These are phyloP conservation scores for Litsea cubeba DNA, from an alignment of 164 flowering plant species.

Conservation along the genomic window DNA sequence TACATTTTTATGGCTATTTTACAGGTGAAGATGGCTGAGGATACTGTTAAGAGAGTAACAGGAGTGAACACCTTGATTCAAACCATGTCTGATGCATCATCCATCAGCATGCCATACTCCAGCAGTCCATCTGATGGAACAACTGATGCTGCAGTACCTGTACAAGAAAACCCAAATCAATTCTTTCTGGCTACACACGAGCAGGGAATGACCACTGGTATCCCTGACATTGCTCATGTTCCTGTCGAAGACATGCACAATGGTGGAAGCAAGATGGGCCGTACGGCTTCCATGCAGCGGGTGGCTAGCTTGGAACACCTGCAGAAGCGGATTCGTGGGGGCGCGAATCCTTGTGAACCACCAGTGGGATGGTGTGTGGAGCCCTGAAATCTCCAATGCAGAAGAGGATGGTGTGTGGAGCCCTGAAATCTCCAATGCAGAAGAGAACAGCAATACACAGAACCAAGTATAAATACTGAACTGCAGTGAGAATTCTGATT, in stretches of 20 bases:
- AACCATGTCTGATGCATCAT: conserved; percentile 56
- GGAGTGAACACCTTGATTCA: conserved; percentile 69
- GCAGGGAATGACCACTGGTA: conserved; percentile 29
- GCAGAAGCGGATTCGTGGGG: conserved; percentile 79
- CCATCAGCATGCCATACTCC: conserved; percentile 40
- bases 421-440: background rate
- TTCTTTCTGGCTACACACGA: conserved; percentile 38
- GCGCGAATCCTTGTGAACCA: conserved; percentile 20
- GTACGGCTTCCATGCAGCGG: conserved; percentile 73
- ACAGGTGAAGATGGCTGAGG: conserved; percentile 97
- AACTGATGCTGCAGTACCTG: conserved; percentile 68
- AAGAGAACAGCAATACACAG: background rate
- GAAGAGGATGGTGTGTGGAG: conserved; percentile 18
- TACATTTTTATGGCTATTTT: background rate
- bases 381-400: too few species aligned
- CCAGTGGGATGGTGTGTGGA: too few species aligned
- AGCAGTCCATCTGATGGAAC: conserved; percentile 63
- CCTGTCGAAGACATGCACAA: conserved; percentile 32
- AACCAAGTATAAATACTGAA: background rate
- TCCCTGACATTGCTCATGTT: conserved; percentile 34
- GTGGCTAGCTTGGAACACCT: conserved; percentile 93
- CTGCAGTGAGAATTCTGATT: background rate
- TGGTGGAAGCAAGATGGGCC: conserved; percentile 41
- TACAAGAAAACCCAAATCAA: conserved; percentile 50
- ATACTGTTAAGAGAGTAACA: conserved; percentile 72